Evolutionary conservation across 1,284 basidiomycete species (phyloP), one percentile per base, ranked within the genome.

Genomic region (Papiliotrema fonsecae): DNA sequence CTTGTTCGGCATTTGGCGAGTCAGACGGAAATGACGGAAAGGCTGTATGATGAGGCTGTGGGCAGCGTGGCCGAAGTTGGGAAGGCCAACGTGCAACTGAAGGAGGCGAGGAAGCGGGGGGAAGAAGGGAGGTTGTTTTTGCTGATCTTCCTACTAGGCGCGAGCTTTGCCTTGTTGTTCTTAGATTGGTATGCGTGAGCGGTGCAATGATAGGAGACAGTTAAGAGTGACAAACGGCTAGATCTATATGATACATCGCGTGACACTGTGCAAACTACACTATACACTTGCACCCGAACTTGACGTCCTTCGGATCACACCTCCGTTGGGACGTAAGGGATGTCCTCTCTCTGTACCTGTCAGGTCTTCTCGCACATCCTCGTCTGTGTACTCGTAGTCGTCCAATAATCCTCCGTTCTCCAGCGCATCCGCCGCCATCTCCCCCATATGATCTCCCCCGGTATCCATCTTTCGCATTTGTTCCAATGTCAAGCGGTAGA

Each of bases 1-100:
- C 72, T 81, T 40, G 73, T 79, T 14, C 65, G 75, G 46, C 78
- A 81, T 50, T 64, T 81, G 18, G 72, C 73, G 27, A 70, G 76
- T 58, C 79, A 81, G 65, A 74, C 72, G 42, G 80, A 81, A 64
- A 64, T 78, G 37, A 77, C 77, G 26, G 76, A 78, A 49, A 64
- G 72, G 49, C 64, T 81, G 46, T 74, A 77, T 58, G 76, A 78
- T 39, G 79, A 81, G 51, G 77, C 78, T 5, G 71, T 79, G 10
- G 75, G 70, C 2, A 77, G 76, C 36, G 75, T 76, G 1, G 75
- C 70, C 3, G 73, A 77, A 57, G 73, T 80, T 30, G 70, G 69
- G 16, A 69, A 74, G 42, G 79, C 79, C 19, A 81, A 80, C 58
- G 63, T 72, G 49, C 78, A 81, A 67, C 63, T 81, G 36, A 73